Base-by-base conservation (phyloP, 768 basidiomycete genomes). In the Amanita thiersii region DNA sequence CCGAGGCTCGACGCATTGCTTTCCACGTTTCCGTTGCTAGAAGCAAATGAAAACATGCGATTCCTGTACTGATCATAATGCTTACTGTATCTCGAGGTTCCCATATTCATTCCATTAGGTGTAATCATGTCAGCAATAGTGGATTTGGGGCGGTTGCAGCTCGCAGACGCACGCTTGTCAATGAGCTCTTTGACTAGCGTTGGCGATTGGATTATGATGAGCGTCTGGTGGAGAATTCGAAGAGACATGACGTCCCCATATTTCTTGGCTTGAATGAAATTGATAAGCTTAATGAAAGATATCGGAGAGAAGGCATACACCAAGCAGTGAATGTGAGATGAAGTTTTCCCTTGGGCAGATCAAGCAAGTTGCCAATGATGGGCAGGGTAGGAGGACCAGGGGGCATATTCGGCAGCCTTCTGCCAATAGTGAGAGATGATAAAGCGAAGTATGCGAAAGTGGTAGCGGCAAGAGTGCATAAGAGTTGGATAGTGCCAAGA, bases 301-400 rank as follows among this genome's bases (percentile, higher is more conserved):
- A 7, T 25, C 19, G 17, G 5, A 11, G 17, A 32, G 12, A 41
- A 24, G 7, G 24, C 40, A 15, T 36, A 45, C 46, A 50, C 52
- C 52, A 54, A 30, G 50, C 37, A 25, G 34, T 29, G 38, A 47
- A 58, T 40, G 48, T 47, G 42, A 55, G 39, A 28, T 58, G 56
- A 14, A 50, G 44, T 9, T 42, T 47, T 15, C 32, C 40, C 20
- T 47, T 50, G 2, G 56, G 56, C 33, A 58, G 50, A 12, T 41
- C 32, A 11, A 44, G 32, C 18, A 56, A 15, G 39, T 58, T 58
- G 3, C 56, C 56, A 8, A 56, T 20, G 30, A 58, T 31, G 1
- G 56, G 54, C 8, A 45, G 23, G 6, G 52, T 52, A 3, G 52
- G 50, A 10, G 57, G 57, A 2, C 57, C 57, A 18, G 56, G 50